Conservation (phyloP, 495 filamentous ascomycete species). For the Xylaria castorea region DNA sequence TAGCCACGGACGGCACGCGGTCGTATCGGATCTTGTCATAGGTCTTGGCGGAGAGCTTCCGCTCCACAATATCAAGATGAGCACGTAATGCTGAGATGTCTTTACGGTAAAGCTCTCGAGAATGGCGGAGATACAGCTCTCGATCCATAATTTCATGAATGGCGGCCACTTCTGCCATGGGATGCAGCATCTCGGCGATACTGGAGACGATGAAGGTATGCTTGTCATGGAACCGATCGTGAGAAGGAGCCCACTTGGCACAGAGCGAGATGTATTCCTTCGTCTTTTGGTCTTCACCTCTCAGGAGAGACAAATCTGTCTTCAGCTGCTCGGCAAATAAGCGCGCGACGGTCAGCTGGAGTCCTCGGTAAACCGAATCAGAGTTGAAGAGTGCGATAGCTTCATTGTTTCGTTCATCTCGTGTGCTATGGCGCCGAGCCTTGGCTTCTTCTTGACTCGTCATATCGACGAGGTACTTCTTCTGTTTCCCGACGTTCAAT, state of each 20-base stretch:
- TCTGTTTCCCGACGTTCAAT: not conserved
- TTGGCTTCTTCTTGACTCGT: slow-evolving; percentile 2
- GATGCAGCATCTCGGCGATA: slow-evolving; percentile 56
- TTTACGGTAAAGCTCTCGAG: slow-evolving; percentile 52
- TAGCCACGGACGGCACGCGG: slow-evolving; percentile 54
- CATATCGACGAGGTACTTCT: too few species aligned
- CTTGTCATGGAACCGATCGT: slow-evolving; percentile 55
- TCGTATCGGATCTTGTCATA: slow-evolving; percentile 55
- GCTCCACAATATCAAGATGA: slow-evolving; percentile 48
- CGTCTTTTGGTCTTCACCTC: slow-evolving; percentile 38
- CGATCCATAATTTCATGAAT: slow-evolving; percentile 34
- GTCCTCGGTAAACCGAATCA: slow-evolving; percentile 46
- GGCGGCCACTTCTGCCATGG: slow-evolving; percentile 7
- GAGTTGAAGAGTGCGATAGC: slow-evolving; percentile 40
- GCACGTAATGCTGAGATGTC: slow-evolving; percentile 39
- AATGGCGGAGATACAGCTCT: slow-evolving; percentile 52
- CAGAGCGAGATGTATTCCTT: slow-evolving; percentile 50
- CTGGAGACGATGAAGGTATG: slow-evolving; percentile 54
- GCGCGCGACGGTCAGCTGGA: slow-evolving; percentile 53
- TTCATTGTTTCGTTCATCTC: slow-evolving; percentile 37
- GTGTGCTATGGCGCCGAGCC: slow-evolving; percentile 3
- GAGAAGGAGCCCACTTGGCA: slow-evolving; percentile 58
- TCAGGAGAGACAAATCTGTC: slow-evolving; percentile 45
- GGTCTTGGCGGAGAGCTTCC: slow-evolving; percentile 45
- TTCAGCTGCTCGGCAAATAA: slow-evolving; percentile 57